Evolutionary conservation across 1,284 basidiomycete species (phyloP), one percentile per base, ranked within the genome.

Genomic region (Tetrapyrgos nigripes): DNA sequence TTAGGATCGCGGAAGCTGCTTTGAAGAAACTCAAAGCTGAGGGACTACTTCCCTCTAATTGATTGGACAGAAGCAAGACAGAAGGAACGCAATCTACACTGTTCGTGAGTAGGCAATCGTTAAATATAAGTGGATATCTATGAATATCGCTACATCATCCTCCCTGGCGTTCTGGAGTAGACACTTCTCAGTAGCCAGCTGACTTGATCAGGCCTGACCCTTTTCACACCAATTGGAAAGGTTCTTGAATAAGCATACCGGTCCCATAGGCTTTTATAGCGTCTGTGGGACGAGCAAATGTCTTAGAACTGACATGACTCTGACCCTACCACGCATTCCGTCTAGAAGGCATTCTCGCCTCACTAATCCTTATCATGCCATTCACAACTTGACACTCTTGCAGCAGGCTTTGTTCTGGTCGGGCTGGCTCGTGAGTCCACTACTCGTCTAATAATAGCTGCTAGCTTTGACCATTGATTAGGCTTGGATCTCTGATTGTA

Each of bases 1-100:
- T 80, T 59, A 68, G 77, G 14, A 67, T 77, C 10, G 78, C 71
- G 0, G 77, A 80, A 46, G 72, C 68, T 26, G 72, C 68, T 14
- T 66, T 79, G 10, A 68, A 66, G 58, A 72, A 76, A 62, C 55
- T 79, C 64, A 74, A 74, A 53, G 70, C 70, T 57, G 73, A 77
- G 63, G 75, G 72, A 26, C 40, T 62, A 37, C 50, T 62, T 9
- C 50, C 56, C 9, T 14, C 19, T 19, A n/a, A 29, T 31, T 11
- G 17, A 2, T 28, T n/a, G 48, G 6, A 14, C 11, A 21, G 21
- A n/a, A 10, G 14, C n/a, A n/a, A n/a, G n/a, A n/a, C n/a, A n/a
- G n/a, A n/a, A n/a, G n/a, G n/a, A 29, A 28, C 6, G 17, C 19
- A 50, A 50, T 29, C 10, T 45, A 19, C 14, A 5, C 14, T 17